These are phyloP conservation scores for Hawksworthiomyces lignivorus DNA, from an alignment of 2,329 filamentous ascomycete genomes.

Conservation along the genomic window DNA sequence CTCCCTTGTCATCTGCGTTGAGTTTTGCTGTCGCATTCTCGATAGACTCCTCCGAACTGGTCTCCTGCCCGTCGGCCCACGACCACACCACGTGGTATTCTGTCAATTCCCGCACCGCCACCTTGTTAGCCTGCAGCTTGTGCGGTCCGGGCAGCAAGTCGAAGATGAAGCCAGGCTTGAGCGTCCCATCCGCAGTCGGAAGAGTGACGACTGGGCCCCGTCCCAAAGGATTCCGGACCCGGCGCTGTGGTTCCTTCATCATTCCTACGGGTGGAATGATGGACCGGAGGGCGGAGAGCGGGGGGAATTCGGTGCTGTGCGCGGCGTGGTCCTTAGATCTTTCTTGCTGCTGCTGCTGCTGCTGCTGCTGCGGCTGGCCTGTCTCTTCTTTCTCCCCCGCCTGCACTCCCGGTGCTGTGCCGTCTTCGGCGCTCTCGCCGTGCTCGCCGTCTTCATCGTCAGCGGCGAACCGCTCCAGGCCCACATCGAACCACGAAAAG, in stretches of 20 bases:
- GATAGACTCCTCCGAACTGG: too few species aligned
- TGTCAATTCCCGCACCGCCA: constrained; percentile 25
- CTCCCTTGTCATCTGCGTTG: too few species aligned
- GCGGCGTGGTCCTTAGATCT: background rate
- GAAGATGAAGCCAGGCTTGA: constrained; percentile 28
- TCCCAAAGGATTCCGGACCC: too few species aligned
- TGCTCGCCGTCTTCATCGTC: constrained; percentile 7
- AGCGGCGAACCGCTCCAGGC: constrained; percentile 47
- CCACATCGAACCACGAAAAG: constrained; percentile 58
- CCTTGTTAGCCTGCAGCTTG: constrained; percentile 42
- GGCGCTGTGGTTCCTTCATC: too few species aligned
- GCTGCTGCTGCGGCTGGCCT: too few species aligned
- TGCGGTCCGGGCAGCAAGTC: constrained; percentile 25
- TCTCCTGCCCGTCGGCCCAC: constrained; percentile 39
- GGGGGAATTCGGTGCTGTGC: background rate
- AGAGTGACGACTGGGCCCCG: too few species aligned
- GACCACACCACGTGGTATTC: constrained; percentile 47
- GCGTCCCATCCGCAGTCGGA: too few species aligned
- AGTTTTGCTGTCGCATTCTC: too few species aligned
- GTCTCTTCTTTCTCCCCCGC: too few species aligned
- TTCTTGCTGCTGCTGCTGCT: too few species aligned
- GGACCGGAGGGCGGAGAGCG: constrained; percentile 23
- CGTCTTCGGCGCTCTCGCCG: background rate
- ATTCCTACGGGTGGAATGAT: constrained; percentile 27
- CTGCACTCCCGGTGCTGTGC: background rate